These are phyloP conservation scores for Fusarium sp. DNA, from an alignment of 2,329 filamentous ascomycete genomes.

Conservation along the genomic window DNA sequence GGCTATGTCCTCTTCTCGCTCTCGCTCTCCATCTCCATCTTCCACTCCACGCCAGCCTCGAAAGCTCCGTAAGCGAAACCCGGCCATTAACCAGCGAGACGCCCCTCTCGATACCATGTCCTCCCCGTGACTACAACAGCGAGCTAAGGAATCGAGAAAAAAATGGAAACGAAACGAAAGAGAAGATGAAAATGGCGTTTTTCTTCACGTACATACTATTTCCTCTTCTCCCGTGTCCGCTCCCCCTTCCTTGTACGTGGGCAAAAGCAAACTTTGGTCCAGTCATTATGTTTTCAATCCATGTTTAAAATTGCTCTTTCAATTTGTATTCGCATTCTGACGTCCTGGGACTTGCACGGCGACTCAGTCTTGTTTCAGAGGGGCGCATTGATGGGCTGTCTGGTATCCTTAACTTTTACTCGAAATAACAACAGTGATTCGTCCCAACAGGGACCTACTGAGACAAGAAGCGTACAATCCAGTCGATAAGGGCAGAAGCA, in stretches of 20 bases:
- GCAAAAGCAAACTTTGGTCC: constrained; percentile 29
- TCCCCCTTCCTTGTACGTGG: constrained; percentile 3
- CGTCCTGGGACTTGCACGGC: constrained; percentile 6
- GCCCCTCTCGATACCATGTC: constrained; percentile 40
- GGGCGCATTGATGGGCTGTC: constrained; percentile 25
- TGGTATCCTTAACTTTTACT: constrained; percentile 17
- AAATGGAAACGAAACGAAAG: neutral
- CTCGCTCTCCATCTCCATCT: constrained; percentile 32
- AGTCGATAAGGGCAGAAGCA: neutral
- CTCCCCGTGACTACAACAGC: constrained; percentile 11
- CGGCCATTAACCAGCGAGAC: constrained; percentile 37
- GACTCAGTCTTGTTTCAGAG: constrained; percentile 16
- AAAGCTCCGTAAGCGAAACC: constrained; percentile 50
- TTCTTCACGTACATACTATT: constrained; percentile 37
- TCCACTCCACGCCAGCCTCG: constrained; percentile 38
- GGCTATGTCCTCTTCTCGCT: constrained; percentile 36
- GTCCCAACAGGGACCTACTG: neutral
- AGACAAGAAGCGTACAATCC: neutral
- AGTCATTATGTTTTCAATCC: constrained; percentile 19
- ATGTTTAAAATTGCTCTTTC: constrained; percentile 2
- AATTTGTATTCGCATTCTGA: constrained; percentile 6
- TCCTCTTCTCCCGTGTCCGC: constrained; percentile 1
- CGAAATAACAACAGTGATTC: constrained; percentile 18
- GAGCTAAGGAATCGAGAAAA: constrained; percentile 4
- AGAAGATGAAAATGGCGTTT: constrained; percentile 3